Percentiles rank a stretch among this genome's conserved stretches.
Evolutionary conservation across 495 filamentous ascomycete species (phyloP).

Genomic region (Poronia punctata): DNA sequence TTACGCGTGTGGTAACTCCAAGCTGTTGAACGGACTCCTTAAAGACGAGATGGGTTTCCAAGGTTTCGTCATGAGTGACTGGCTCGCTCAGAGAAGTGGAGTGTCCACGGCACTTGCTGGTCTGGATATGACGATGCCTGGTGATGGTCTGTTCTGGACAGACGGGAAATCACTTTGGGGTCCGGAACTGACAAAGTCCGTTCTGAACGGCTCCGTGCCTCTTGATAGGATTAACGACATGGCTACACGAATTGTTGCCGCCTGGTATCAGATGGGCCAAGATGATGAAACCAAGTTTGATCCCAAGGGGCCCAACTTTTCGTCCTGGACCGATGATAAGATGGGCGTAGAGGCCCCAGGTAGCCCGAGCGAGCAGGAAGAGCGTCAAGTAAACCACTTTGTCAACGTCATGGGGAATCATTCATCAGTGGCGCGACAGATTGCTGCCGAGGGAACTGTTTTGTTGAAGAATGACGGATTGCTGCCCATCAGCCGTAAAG

Average conservation of each 20-base stretch:
- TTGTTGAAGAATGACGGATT: conserved; percentile 74
- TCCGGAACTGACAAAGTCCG: conserved; percentile 62
- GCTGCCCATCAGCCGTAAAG: conserved; percentile 52
- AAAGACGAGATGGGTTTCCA: conserved; percentile 95
- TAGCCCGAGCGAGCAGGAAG: conserved; percentile 44
- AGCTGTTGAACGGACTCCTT: conserved; percentile 83
- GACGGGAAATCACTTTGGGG: conserved; percentile 80
- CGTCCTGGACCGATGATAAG: conserved; percentile 73
- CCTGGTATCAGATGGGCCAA: conserved; percentile 88
- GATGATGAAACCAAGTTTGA: conserved; percentile 62
- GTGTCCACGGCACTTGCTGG: conserved; percentile 75
- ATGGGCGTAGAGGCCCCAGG: conserved; percentile 60
- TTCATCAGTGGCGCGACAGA: conserved; percentile 56
- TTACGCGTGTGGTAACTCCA: conserved; percentile 87
- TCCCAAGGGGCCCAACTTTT: conserved; percentile 78
- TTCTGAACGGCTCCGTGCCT: conserved; percentile 78
- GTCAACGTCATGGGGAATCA: conserved; percentile 70
- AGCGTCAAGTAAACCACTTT: conserved; percentile 67
- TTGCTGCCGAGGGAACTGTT: conserved; percentile 80
- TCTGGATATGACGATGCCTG: conserved; percentile 93
- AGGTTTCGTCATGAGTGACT: conserved; percentile 89
- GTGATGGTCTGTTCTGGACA: conserved; percentile 72
- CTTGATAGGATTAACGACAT: conserved; percentile 85
- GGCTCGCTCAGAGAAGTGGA: conserved; percentile 82
- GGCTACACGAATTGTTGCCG: conserved; percentile 82